Conservation (phyloP, 306 rosid genomes). For the Morella rubra region DNA sequence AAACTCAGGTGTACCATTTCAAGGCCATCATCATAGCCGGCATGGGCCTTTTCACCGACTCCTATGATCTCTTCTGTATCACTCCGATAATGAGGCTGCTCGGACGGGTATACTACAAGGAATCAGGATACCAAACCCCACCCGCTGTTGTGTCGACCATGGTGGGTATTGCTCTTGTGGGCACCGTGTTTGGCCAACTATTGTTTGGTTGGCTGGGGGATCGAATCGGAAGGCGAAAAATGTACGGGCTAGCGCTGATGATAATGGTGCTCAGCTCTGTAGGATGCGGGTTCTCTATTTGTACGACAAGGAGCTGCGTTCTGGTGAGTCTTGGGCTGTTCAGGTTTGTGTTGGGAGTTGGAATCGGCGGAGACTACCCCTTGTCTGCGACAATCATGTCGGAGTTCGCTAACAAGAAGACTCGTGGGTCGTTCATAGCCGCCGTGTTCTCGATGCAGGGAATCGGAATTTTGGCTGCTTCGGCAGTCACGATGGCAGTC, state of each 20-base stretch:
- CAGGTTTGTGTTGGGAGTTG: conserved; percentile 65
- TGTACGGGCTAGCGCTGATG: conserved; percentile 56
- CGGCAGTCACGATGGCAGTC: conserved; percentile 55
- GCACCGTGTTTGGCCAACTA: conserved; percentile 61
- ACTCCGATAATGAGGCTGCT: conserved; percentile 47
- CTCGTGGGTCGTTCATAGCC: conserved; percentile 81
- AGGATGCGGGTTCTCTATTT: conserved; percentile 67
- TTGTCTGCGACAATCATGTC: conserved; percentile 85
- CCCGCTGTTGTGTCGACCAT: conserved; percentile 28
- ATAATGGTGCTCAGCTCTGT: conserved; percentile 58
- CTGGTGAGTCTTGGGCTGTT: conserved; percentile 57
- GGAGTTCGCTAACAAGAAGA: conserved; percentile 74
- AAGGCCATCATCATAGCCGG: conserved; percentile 82
- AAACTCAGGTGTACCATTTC: conserved; percentile 73
- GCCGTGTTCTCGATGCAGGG: conserved; percentile 91
- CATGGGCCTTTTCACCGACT: conserved; percentile 83
- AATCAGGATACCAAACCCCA: background rate
- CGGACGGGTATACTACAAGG: conserved; percentile 50
- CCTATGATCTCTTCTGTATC: conserved; percentile 72
- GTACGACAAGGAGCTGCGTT: conserved; percentile 45
- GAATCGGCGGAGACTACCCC: conserved; percentile 90
- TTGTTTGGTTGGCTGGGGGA: conserved; percentile 67
- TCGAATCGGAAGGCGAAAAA: conserved; percentile 53
- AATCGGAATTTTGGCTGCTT: conserved; percentile 63
- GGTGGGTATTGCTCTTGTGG: conserved; percentile 46